Evolutionary conservation across 768 basidiomycete species (phyloP).

Genomic region (Hygrophorus russula): DNA sequence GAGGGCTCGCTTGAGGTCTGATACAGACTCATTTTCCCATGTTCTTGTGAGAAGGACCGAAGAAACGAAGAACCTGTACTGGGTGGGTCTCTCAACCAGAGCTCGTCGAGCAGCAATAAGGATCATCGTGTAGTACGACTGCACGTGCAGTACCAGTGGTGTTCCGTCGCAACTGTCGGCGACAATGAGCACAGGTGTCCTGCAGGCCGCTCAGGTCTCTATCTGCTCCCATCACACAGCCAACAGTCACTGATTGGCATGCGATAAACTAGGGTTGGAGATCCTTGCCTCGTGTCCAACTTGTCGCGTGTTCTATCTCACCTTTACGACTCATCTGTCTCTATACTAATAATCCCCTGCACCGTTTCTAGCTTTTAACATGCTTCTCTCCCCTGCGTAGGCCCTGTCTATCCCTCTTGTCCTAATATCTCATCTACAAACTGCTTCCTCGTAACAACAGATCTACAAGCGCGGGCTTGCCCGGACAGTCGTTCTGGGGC

Average conservation of each 20-base stretch:
- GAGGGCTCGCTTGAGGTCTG: slow-evolving; percentile 40
- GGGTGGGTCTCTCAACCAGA: slow-evolving; percentile 5
- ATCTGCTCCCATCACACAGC: neutral
- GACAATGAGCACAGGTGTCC: too few species aligned
- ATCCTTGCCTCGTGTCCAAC: slow-evolving; percentile 44
- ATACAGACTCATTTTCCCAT: slow-evolving; percentile 42
- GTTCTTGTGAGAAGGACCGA: slow-evolving; percentile 45
- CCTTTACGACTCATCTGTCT: slow-evolving; percentile 14
- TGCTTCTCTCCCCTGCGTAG: slow-evolving; percentile 81
- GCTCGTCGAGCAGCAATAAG: slow-evolving; percentile 13
- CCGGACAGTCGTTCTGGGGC: slow-evolving; percentile 44
- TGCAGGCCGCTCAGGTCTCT: neutral
- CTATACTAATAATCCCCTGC: slow-evolving; percentile 6
- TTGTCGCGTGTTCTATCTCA: slow-evolving; percentile 21
- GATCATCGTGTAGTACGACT: slow-evolving; percentile 11
- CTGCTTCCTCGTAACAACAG: slow-evolving; percentile 34
- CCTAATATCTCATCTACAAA: slow-evolving; percentile 17
- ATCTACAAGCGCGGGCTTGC: slow-evolving; percentile 51
- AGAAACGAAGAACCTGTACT: slow-evolving; percentile 32
- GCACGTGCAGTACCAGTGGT: too few species aligned
- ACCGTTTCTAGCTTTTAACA: slow-evolving; percentile 18
- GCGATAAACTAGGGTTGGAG: slow-evolving; percentile 5
- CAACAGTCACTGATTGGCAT: slow-evolving; percentile 12
- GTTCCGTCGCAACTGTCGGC: too few species aligned
- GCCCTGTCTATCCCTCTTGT: slow-evolving; percentile 18